phyloP scores from a whole-genome alignment of 2,329 filamentous ascomycete genomes.

The Beauveria caledonica region DNA sequence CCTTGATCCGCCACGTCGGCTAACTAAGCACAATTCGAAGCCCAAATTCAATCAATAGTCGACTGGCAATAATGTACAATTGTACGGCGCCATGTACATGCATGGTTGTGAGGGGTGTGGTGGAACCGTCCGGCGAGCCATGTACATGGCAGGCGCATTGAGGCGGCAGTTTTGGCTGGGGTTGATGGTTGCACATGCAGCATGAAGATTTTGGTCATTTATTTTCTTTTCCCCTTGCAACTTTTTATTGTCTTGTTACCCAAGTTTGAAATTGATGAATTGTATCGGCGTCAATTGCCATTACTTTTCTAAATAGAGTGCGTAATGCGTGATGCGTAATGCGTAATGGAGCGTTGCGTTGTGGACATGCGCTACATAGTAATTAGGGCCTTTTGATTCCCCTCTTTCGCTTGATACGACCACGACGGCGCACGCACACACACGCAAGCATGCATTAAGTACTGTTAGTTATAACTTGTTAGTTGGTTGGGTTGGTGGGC shows the following conservation, averaged over 20 bases:
- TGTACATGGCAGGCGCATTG: neutral
- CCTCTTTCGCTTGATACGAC: slow-evolving; percentile 1
- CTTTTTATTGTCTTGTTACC: neutral
- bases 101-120: neutral
- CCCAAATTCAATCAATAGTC: neutral
- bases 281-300: neutral
- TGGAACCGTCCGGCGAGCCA: neutral
- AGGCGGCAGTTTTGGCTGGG: neutral
- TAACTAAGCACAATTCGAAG: neutral
- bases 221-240: neutral
- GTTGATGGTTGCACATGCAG: neutral
- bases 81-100: neutral
- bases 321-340: neutral
- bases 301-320: neutral
- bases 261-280: neutral
- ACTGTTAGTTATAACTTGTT: no score
- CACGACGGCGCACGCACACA: neutral
- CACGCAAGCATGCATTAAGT: neutral
- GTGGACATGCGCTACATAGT: neutral
- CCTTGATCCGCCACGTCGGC: slow-evolving; percentile 4
- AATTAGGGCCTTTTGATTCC: neutral
- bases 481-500: neutral
- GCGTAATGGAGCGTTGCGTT: neutral
- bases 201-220: neutral
- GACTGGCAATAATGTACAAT: neutral